Percentiles rank a stretch among this genome's conserved stretches.
phyloP scores from a whole-genome alignment of 140 eudicot genomes.

The Stevia rebaudiana region DNA sequence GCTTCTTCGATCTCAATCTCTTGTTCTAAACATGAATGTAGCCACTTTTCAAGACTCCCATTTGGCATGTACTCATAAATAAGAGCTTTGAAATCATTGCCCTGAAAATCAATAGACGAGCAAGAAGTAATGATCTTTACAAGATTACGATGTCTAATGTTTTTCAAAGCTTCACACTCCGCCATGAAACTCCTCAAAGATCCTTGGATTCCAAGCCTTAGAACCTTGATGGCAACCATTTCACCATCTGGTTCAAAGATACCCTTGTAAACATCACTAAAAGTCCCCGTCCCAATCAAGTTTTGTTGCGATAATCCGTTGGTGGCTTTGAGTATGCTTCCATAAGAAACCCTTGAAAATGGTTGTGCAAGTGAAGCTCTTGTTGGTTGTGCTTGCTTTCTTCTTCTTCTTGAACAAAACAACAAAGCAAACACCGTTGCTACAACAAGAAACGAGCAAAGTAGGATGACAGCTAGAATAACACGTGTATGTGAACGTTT shows the following conservation, averaged over 20 bases:
- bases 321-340: conserved; percentile 33
- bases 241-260: conserved; percentile 17
- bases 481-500: conserved; percentile 3
- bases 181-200: conserved; percentile 26
- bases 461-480: conserved; percentile 15
- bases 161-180: conserved; percentile 30
- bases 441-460: conserved; percentile 9
- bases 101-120: conserved; percentile 30
- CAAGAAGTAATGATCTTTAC: conserved; percentile 23
- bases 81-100: conserved; percentile 34
- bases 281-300: conserved; percentile 21
- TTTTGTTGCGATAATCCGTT: conserved; percentile 17
- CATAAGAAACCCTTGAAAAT: conserved; percentile 27
- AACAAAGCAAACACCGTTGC: conserved; percentile 3
- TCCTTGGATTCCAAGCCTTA: conserved; percentile 25
- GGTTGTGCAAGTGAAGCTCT: background rate
- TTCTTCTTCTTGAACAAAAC: conserved; percentile 20
- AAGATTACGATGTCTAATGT: conserved; percentile 31
- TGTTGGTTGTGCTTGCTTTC: conserved; percentile 12
- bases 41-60: conserved; percentile 30
- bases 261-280: conserved; percentile 28
- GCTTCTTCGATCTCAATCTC: background rate
- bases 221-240: conserved; percentile 27
- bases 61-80: conserved; percentile 32
- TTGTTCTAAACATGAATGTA: conserved; percentile 20